Percentiles rank a stretch among this genome's conserved stretches.
These are phyloP conservation scores for Letharia lupina DNA, from an alignment of 495 filamentous ascomycete genomes.

Conservation along the genomic window DNA sequence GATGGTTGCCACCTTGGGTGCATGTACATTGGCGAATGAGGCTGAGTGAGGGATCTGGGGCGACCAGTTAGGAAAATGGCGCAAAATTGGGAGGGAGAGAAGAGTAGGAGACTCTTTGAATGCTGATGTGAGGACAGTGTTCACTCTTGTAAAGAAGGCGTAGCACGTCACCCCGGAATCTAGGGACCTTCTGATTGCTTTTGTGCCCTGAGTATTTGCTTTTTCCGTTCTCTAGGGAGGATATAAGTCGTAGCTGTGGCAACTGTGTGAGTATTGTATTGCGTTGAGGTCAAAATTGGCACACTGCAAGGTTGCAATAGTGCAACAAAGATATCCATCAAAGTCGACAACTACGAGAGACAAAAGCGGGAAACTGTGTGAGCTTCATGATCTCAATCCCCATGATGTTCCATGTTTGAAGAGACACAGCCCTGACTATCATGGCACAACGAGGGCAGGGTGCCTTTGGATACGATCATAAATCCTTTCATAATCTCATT, in stretches of 20 bases:
- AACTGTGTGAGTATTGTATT: too few species aligned
- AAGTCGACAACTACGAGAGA: neutral
- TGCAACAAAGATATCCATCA: neutral
- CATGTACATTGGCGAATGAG: neutral
- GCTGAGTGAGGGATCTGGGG: neutral
- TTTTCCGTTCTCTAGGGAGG: neutral
- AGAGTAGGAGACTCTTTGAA: neutral
- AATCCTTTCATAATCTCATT: neutral
- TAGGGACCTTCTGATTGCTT: neutral
- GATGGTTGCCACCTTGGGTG: neutral
- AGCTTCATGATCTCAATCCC: neutral
- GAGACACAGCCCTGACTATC: neutral
- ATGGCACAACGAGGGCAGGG: neutral
- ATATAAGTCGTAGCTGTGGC: neutral
- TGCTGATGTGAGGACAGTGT: neutral
- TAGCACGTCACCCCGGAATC: neutral
- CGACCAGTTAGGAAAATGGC: neutral
- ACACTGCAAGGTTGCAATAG: neutral
- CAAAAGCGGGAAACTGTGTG: neutral
- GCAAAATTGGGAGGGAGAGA: neutral
- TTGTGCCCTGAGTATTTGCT: neutral
- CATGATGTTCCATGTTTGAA: neutral
- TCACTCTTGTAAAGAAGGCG: neutral
- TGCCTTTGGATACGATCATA: neutral
- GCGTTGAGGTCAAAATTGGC: neutral